phyloP scores from a whole-genome alignment of 2,329 filamentous ascomycete genomes.

The Cladosporium sp. region DNA sequence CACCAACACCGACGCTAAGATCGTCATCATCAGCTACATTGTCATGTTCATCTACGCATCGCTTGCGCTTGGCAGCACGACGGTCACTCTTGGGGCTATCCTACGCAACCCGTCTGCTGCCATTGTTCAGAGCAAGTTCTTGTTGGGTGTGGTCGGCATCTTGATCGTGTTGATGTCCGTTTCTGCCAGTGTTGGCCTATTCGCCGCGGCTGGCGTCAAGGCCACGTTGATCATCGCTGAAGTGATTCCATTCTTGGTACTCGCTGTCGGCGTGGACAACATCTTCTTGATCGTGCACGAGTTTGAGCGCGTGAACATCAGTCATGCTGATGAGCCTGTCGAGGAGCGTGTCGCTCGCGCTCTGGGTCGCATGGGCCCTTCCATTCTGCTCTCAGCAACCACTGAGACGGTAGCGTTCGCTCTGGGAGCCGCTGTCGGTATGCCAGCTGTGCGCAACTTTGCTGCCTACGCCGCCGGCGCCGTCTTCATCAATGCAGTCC shows the following conservation, averaged over 20 bases:
- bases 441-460: conserved; percentile 97
- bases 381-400: conserved; percentile 88
- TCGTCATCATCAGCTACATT: conserved; percentile 91
- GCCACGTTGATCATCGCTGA: conserved; percentile 97
- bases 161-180: conserved; percentile 97
- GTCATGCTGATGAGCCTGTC: conserved; percentile 82
- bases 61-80: conserved; percentile 83
- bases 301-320: conserved; percentile 90
- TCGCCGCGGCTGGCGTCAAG: conserved; percentile 86
- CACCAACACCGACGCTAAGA: conserved; percentile 96
- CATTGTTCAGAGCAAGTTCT: conserved; percentile 93
- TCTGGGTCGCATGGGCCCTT: conserved; percentile 93
- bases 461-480: conserved; percentile 94
- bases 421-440: conserved; percentile 87
- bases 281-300: conserved; percentile 99
- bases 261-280: conserved; percentile 96
- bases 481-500: conserved; percentile 92
- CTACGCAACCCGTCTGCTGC: conserved; percentile 77
- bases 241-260: conserved; percentile 93
- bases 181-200: conserved; percentile 87
- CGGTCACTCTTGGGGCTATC: conserved; percentile 70
- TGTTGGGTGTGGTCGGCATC: conserved; percentile 90
- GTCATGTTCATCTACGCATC: conserved; percentile 99
- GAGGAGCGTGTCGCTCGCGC: conserved; percentile 82
- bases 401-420: conserved; percentile 94